Conservation (phyloP, 2,329 filamentous ascomycete genomes). For the Botryotinia narcissicola region DNA sequence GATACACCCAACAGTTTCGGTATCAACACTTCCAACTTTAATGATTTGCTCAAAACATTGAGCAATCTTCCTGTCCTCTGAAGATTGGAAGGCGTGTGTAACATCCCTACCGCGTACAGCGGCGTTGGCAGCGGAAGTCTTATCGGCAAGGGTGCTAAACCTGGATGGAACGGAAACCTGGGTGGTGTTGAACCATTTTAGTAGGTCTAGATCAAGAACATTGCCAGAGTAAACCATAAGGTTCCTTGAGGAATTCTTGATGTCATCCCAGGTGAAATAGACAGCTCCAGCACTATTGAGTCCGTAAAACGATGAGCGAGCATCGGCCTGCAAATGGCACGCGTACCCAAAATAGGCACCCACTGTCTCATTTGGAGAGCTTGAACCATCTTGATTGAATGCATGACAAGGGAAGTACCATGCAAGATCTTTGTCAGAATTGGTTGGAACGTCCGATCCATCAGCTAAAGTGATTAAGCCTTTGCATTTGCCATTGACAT, state of each 20-base stretch:
- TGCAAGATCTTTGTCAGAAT: slow-evolving; percentile 69
- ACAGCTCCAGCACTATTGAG: slow-evolving; percentile 76
- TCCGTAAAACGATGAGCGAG: slow-evolving; percentile 73
- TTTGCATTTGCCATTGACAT: slow-evolving; percentile 97
- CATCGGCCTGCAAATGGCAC: slow-evolving; percentile 74
- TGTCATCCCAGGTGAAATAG: slow-evolving; percentile 93
- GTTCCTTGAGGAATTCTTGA: slow-evolving; percentile 85
- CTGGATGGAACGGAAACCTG: slow-evolving; percentile 73
- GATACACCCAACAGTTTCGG: slow-evolving; percentile 94
- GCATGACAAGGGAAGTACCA: slow-evolving; percentile 97
- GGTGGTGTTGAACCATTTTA: slow-evolving; percentile 83
- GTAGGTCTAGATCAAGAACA: slow-evolving; percentile 83
- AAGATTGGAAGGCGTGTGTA: slow-evolving; percentile 80
- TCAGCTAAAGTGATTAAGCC: slow-evolving; percentile 72
- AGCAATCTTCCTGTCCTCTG: slow-evolving; percentile 74
- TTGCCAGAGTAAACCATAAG: slow-evolving; percentile 92
- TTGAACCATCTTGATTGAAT: slow-evolving; percentile 92
- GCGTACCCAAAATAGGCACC: slow-evolving; percentile 80
- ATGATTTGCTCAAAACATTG: slow-evolving; percentile 90
- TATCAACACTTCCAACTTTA: slow-evolving; percentile 94
- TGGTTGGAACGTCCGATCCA: slow-evolving; percentile 75
- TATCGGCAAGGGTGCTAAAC: slow-evolving; percentile 77
- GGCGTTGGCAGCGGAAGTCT: slow-evolving; percentile 55
- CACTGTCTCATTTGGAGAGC: slow-evolving; percentile 68
- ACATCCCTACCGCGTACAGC: slow-evolving; percentile 80